Evolutionary conservation across 2,329 filamentous ascomycete species (phyloP), one percentile per base, ranked within the genome.

Genomic region (Chaetomium strumarium): DNA sequence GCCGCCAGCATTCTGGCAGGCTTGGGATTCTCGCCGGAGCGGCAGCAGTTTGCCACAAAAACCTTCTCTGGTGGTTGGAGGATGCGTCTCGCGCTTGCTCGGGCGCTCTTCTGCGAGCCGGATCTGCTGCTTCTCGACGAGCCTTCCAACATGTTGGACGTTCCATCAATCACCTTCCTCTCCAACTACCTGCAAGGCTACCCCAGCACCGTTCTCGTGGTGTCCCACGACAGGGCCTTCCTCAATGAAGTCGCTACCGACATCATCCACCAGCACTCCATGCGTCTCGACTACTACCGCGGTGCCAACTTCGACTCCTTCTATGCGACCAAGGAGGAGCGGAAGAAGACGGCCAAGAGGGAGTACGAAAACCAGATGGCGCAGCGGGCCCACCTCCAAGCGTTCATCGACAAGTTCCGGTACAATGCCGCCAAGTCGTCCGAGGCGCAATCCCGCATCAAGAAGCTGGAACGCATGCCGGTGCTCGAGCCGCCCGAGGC

Each of bases 111-210:
- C 77, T 99, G 93, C 74, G 93, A 99, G 69, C 93, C 93, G 40
- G 93, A 99, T 72, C 77, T 99, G 48, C 75, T 99, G 55, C 80
- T 99, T 68, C 90, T 99, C 62, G 93, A 99, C 76, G 93, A 99
- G 83, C 93, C 93, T 74, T 97, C 92, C 51, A 97, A 97, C 84
- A 97, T 97, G 92, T 90, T 99, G 89, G 93, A 97, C 73, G 93
- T 99, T 53, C 93, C 93, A n/a, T 97, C 93, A 20, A 97, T 99
- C 67, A 95, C 93, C 52, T 99, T 97, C 81, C 80, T 99, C 68
- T 88, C 92, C 44, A 92, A 91, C 66, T 99, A 99, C 67, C 85
- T 99, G 9, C 91, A 96, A 70, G 78, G 77, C 45, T 99, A 99
- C 67, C 92, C 92, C 37, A 96, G 90, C 71, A 97, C 93, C 2